These are phyloP conservation scores for Thelephora ganbajun DNA, from an alignment of 768 basidiomycete species.

Conservation along the genomic window DNA sequence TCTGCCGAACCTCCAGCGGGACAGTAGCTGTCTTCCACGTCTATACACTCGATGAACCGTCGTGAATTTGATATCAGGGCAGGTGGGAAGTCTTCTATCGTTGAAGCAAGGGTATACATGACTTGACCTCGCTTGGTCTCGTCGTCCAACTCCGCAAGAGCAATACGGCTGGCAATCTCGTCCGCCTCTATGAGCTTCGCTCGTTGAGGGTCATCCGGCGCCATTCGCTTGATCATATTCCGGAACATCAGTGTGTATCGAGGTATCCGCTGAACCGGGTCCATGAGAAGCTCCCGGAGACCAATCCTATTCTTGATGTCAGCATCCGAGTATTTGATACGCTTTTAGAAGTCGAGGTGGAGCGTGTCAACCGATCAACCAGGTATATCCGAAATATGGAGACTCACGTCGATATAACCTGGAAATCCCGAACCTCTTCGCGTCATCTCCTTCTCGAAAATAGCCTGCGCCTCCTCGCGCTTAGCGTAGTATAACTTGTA, in stretches of 20 bases:
- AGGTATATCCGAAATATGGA: not conserved
- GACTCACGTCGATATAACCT: constrained; percentile 74
- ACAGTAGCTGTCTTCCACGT: constrained; percentile 67
- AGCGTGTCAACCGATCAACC: not conserved
- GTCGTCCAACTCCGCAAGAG: constrained; percentile 82
- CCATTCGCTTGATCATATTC: constrained; percentile 86
- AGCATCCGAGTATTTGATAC: constrained; percentile 72
- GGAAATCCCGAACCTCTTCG: constrained; percentile 73
- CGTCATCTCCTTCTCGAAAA: constrained; percentile 73
- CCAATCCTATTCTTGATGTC: constrained; percentile 73
- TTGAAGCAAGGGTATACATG: constrained; percentile 72
- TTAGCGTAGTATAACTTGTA: constrained; percentile 88
- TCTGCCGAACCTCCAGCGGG: constrained; percentile 25
- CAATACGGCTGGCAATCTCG: constrained; percentile 81
- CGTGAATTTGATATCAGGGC: constrained; percentile 81
- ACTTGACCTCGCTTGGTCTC: constrained; percentile 81
- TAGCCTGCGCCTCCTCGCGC: constrained; percentile 81
- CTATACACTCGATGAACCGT: constrained; percentile 82
- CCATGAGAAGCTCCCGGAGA: constrained; percentile 85
- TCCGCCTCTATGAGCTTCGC: constrained; percentile 72
- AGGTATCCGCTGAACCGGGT: constrained; percentile 92
- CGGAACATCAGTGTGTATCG: constrained; percentile 88
- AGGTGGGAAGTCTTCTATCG: constrained; percentile 85
- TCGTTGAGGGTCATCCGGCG: constrained; percentile 61
- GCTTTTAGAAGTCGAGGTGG: constrained; percentile 26